phyloP scores from a whole-genome alignment of 495 filamentous ascomycete species.

The Penicillium cataractarum region DNA sequence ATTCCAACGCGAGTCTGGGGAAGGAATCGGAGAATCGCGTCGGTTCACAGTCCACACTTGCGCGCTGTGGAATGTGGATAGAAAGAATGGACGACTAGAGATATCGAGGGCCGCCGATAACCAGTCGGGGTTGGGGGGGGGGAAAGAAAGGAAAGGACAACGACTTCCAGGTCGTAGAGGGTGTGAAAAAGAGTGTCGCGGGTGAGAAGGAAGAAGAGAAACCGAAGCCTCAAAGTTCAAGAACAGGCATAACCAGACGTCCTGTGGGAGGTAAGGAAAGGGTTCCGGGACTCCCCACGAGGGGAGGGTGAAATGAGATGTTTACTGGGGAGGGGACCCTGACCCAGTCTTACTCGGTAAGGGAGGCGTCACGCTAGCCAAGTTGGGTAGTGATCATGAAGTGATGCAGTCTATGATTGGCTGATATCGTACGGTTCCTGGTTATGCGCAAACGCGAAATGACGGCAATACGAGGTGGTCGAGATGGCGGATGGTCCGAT shows the following conservation, averaged over 20 bases:
- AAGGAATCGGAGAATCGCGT: conserved; percentile 20
- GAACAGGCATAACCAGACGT: neutral
- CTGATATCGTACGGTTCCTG: conserved; percentile 20
- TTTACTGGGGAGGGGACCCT: conserved; percentile 12
- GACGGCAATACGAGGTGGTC: conserved; percentile 16
- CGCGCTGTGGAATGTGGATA: conserved; percentile 34
- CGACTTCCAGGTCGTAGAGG: conserved; percentile 35
- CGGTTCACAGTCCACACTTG: conserved; percentile 16
- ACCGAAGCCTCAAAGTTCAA: conserved; percentile 1
- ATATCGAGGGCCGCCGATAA: conserved; percentile 31
- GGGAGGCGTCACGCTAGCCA: conserved; percentile 1
- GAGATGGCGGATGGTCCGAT: neutral
- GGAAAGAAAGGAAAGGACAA: conserved; percentile 32
- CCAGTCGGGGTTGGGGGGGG: conserved; percentile 20
- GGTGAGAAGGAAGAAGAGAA: conserved; percentile 7
- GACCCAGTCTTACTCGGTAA: conserved; percentile 15
- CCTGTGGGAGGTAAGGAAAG: neutral
- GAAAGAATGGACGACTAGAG: conserved; percentile 38
- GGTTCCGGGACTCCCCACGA: neutral
- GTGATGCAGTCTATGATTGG: conserved; percentile 5
- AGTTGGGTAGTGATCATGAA: conserved; percentile 8
- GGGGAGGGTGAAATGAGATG: conserved; percentile 4
- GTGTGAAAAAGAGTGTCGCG: conserved; percentile 11
- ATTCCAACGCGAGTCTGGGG: conserved; percentile 31
- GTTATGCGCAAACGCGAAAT: conserved; percentile 13